A percentile compares a stretch with the other conserved stretches of the same genome.
phyloP scores from a whole-genome alignment of 805 yeast genomes.

The Teunomyces gatunensis region DNA sequence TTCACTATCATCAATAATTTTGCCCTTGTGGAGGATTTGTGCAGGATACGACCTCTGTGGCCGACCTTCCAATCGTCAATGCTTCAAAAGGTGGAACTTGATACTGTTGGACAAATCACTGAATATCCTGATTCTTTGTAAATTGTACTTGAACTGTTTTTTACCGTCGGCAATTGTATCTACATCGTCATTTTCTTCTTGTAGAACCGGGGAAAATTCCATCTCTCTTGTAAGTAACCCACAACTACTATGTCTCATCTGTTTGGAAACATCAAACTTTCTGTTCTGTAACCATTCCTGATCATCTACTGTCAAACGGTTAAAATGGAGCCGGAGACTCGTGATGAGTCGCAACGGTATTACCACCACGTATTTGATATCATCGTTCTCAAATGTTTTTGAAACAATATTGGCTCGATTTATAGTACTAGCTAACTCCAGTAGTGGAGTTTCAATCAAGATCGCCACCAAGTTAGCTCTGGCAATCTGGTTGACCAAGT shows the following conservation, averaged over 20 bases:
- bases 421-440: neutral
- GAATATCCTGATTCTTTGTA: conserved; percentile 6
- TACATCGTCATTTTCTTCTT: conserved; percentile 1
- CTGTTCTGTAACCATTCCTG: neutral
- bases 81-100: conserved; percentile 6
- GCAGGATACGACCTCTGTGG: neutral
- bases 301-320: conserved; percentile 4
- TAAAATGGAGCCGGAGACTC: conserved; percentile 1
- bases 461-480: conserved; percentile 4
- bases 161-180: conserved; percentile 5
- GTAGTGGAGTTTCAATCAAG: conserved; percentile 9
- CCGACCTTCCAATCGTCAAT: neutral
- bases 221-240: neutral
- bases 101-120: conserved; percentile 9
- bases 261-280: neutral
- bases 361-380: conserved; percentile 1
- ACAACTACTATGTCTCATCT: neutral
- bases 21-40: neutral
- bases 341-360: conserved; percentile 5
- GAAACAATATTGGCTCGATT: neutral
- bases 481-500: conserved; percentile 8
- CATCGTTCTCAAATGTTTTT: conserved; percentile 1
- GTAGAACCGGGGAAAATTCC: neutral
- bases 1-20: neutral
- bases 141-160: conserved; percentile 8